Evolutionary conservation across 176 grass and related monocot species (phyloP), one percentile per base, ranked within the genome.

Genomic region (Areca catechu): DNA sequence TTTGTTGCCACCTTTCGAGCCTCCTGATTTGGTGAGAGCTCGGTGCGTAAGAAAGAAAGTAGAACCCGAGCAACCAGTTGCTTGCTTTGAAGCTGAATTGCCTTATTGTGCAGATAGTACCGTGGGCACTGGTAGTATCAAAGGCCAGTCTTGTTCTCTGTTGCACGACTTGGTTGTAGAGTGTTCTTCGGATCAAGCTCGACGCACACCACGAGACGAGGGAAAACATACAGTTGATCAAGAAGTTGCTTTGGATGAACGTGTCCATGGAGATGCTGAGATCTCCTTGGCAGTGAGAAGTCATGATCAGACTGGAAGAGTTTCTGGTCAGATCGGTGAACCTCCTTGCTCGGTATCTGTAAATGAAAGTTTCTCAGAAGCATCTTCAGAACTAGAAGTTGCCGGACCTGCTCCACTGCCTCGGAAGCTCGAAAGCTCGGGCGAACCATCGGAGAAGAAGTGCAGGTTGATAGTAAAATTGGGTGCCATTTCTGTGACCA

Each of bases 1-100:
- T 85, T 54, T 79, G 49, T 48, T 98, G 30, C 88, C 93, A 49
- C 93, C 93, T 60, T 98, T 92, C 48, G 88, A 98, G 78, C 84
- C 81, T 29, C 81, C 88, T 0, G 69, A 85, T 82, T 70, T 76
- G 65, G 78, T 89, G 50, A 76, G 85, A 67, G 71, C 69, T 54
- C 70, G 21, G 23, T 68, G 75, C 43, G 48, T 76, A 48, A 58
- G 54, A 57, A 72, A 58, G 74, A 53, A 17, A 43, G 58, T 54
- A 55, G 72, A 75, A 72, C 4, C 48, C 34, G 64, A 68, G 6
- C 80, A 61, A 70, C 64, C 70, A 64, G 24, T 51, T 60, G 57
- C 15, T 3, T 65, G 53, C 29, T 57, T 37, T 69, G 74, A 81
- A 72, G 22, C 56, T 15, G 49, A 65, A 6, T 29, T 29, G 27